Evolutionary conservation across 805 yeast species (phyloP).

Genomic region (Lachancea fermentati): DNA sequence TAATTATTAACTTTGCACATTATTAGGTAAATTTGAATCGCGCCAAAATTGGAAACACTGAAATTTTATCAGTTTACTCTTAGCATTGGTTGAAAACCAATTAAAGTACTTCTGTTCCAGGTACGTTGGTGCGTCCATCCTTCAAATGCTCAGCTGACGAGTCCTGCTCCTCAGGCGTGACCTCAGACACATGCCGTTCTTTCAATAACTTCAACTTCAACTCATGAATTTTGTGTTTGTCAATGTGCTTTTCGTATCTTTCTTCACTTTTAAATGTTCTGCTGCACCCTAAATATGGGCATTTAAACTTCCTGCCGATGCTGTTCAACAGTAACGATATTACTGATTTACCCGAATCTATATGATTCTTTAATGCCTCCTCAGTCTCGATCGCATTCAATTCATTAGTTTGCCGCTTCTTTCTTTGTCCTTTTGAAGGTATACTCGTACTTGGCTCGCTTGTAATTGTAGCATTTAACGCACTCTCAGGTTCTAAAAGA

Average conservation of each 20-base stretch:
- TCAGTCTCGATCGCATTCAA: conserved; percentile 19
- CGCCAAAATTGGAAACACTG: too few species aligned
- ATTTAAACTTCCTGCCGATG: conserved; percentile 36
- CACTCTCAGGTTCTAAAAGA: neutral
- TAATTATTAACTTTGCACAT: too few species aligned
- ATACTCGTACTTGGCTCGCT: neutral
- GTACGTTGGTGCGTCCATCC: too few species aligned
- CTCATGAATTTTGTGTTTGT: conserved; percentile 32
- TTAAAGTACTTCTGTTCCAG: too few species aligned
- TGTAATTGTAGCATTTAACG: neutral
- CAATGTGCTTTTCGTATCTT: conserved; percentile 28
- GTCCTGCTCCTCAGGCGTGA: neutral
- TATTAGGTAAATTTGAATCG: too few species aligned
- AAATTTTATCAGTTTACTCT: too few species aligned
- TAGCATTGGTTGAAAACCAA: too few species aligned
- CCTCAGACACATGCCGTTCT: conserved; percentile 5
- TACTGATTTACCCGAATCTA: conserved; percentile 25
- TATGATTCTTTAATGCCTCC: conserved; percentile 22
- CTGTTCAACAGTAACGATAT: conserved; percentile 30
- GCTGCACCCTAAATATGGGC: conserved; percentile 47
- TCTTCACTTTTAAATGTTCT: conserved; percentile 45
- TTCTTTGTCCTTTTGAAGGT: neutral
- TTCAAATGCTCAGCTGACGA: neutral
- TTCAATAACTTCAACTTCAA: conserved; percentile 25
- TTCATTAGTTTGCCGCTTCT: conserved; percentile 10